Evolutionary conservation across 345 rosid genomes (phyloP).

Genomic region (Eucalyptus tenuipes): DNA sequence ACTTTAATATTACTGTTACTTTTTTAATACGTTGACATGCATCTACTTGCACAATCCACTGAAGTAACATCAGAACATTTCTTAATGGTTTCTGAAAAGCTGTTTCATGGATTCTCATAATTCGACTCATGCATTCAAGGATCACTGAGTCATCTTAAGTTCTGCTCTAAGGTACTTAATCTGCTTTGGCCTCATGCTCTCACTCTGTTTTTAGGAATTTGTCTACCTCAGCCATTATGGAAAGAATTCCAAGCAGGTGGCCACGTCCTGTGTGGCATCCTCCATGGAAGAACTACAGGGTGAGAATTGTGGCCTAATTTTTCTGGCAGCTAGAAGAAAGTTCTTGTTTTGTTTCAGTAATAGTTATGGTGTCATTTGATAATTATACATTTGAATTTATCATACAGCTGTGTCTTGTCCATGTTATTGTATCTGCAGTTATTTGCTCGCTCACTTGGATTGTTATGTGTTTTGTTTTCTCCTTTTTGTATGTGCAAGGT

Average conservation of each 20-base stretch:
- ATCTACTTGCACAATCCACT: no score
- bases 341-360: neutral
- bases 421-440: neutral
- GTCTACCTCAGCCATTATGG: slow-evolving; percentile 83
- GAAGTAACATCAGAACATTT: neutral
- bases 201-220: slow-evolving; percentile 26
- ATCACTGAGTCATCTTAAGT: neutral
- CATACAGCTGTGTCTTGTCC: neutral
- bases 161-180: neutral
- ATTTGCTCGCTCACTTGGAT: neutral
- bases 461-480: neutral
- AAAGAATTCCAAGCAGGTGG: slow-evolving; percentile 95
- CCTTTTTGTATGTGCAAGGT: slow-evolving; percentile 27
- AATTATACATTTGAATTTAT: neutral
- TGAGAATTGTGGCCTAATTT: slow-evolving; percentile 5
- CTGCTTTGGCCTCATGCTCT: neutral
- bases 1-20: no score
- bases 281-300: slow-evolving; percentile 99
- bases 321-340: neutral
- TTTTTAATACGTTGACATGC: no score
- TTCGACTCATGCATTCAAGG: neutral
- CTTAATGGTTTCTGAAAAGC: neutral
- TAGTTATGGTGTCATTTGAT: neutral
- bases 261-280: slow-evolving; percentile 96
- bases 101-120: neutral